Evolutionary conservation across 371 early-diverging fungal species (phyloP).

Genomic region (Zopfochytrium polystomum): DNA sequence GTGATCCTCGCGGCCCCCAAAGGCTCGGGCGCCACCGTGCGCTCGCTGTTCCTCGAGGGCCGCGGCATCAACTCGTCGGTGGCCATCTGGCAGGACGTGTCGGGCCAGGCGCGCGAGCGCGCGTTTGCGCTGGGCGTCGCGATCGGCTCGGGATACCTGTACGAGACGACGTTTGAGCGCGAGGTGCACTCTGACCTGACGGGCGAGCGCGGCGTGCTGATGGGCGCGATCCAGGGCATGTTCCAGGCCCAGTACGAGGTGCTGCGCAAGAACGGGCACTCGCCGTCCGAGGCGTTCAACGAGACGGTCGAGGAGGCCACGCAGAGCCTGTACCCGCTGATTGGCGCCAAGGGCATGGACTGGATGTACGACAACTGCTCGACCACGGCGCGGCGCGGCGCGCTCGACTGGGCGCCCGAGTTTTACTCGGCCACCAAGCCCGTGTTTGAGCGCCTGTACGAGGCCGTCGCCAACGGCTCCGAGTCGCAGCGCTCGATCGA

Average conservation of each 20-base stretch:
- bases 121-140: slow-evolving; percentile 91
- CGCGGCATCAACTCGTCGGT: slow-evolving; percentile 97
- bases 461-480: slow-evolving; percentile 79
- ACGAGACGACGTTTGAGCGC: slow-evolving; percentile 89
- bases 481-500: slow-evolving; percentile 87
- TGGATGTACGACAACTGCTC: slow-evolving; percentile 97
- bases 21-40: slow-evolving; percentile 93
- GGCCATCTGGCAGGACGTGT: slow-evolving; percentile 91
- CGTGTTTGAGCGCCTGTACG: slow-evolving; percentile 85
- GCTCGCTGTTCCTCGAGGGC: slow-evolving; percentile 93
- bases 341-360: slow-evolving; percentile 89
- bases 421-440: slow-evolving; percentile 94
- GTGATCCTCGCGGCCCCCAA: slow-evolving; percentile 96
- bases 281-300: slow-evolving; percentile 97
- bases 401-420: slow-evolving; percentile 94
- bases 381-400: slow-evolving; percentile 86
- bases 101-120: slow-evolving; percentile 89
- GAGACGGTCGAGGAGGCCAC: slow-evolving; percentile 99
- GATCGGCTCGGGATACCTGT: slow-evolving; percentile 94
- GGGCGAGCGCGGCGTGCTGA: slow-evolving; percentile 96
- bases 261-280: slow-evolving; percentile 88
- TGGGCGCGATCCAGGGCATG: slow-evolving; percentile 97
- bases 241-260: slow-evolving; percentile 97
- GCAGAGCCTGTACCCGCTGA: slow-evolving; percentile 93
- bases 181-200: slow-evolving; percentile 96